These are phyloP conservation scores for Umbellularia californica DNA, from an alignment of 164 flowering plant genomes.

Conservation along the genomic window DNA sequence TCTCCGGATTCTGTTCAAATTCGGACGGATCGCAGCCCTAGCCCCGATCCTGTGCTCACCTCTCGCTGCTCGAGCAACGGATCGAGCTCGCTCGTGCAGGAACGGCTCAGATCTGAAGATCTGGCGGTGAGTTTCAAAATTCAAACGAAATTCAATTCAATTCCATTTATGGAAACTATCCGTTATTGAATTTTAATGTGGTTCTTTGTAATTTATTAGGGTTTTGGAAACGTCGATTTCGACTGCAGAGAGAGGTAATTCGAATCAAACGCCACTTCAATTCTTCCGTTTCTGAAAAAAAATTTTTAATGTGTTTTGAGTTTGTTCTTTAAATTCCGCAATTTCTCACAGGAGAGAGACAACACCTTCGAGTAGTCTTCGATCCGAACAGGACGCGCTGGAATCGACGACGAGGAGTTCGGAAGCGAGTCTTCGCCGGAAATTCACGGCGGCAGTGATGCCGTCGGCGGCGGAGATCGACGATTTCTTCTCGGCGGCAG, in stretches of 20 bases:
- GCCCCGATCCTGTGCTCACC: constrained; percentile 10
- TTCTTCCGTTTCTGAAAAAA: not conserved
- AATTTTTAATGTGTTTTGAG: not conserved
- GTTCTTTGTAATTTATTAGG: constrained; percentile 4
- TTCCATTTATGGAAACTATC: not conserved
- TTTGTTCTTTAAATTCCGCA: not conserved
- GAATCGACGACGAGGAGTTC: constrained; percentile 26
- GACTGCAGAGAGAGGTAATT: constrained; percentile 29
- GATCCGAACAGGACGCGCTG: constrained; percentile 30
- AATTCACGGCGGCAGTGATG: constrained; percentile 16
- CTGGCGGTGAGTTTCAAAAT: constrained; percentile 30
- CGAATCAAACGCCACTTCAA: not conserved
- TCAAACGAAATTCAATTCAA: constrained; percentile 1
- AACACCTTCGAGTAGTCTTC: constrained; percentile 32
- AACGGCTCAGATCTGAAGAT: constrained; percentile 31
- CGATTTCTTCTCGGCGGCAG: constrained; percentile 54
- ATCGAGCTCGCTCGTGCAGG: constrained; percentile 27
- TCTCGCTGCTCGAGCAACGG: constrained; percentile 53
- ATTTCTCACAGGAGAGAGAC: constrained; percentile 33
- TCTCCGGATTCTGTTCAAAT: constrained; percentile 7
- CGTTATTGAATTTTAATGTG: not conserved
- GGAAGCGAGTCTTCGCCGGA: constrained; percentile 8
- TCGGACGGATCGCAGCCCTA: constrained; percentile 9
- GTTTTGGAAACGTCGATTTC: constrained; percentile 24
- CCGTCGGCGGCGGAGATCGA: constrained; percentile 59